Conservation (phyloP, 805 yeast genomes). For the Monosporozyma servazzii region DNA sequence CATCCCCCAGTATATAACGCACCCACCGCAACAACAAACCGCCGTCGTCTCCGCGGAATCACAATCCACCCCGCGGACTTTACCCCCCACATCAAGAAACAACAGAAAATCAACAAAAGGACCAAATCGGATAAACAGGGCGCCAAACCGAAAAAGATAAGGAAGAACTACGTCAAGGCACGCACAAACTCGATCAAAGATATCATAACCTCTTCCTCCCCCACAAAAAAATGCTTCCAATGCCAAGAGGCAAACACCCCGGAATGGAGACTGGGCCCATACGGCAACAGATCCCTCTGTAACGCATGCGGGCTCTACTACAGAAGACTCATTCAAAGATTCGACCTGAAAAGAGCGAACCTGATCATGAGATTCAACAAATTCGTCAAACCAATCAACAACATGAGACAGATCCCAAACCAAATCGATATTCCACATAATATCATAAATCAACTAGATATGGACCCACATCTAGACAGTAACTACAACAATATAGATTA, state of each 20-base stretch:
- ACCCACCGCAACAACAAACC: too few species aligned
- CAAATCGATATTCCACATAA: slow-evolving; percentile 18
- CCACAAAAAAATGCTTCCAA: slow-evolving; percentile 56
- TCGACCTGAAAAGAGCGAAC: slow-evolving; percentile 23
- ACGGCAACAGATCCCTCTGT: slow-evolving; percentile 74
- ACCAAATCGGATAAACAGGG: too few species aligned
- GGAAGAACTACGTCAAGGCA: background rate
- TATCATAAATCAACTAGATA: slow-evolving; percentile 11
- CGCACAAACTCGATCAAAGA: slow-evolving; percentile 1
- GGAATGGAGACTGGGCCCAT: slow-evolving; percentile 91
- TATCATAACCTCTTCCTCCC: background rate
- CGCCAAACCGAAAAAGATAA: background rate
- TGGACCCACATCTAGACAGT: slow-evolving; percentile 4
- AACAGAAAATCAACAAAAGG: too few species aligned
- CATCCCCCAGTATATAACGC: too few species aligned
- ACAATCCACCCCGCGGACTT: too few species aligned
- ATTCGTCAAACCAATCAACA: slow-evolving; percentile 20
- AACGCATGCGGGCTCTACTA: slow-evolving; percentile 87
- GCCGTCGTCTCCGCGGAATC: too few species aligned
- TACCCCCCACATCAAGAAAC: too few species aligned
- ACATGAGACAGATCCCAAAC: slow-evolving; percentile 21
- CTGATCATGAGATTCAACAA: slow-evolving; percentile 25
- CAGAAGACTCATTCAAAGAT: slow-evolving; percentile 44
- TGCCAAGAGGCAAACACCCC: slow-evolving; percentile 74
- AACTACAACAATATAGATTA: background rate